Base-by-base conservation (phyloP, 129 eudicot species). In the Saussurea involucrata region DNA sequence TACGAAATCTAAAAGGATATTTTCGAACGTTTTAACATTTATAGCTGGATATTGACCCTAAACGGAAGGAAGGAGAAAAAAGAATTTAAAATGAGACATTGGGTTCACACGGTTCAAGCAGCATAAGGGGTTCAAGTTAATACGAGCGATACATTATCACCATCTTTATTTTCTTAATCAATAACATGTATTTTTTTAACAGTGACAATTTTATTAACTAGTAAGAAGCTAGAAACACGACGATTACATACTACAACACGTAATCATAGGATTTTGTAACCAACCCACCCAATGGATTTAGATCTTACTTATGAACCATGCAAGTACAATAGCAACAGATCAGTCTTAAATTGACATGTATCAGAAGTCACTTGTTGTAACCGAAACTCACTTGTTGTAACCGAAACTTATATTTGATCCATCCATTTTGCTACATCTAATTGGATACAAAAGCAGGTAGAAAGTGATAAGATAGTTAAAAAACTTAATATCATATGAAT, bases 81-180 rank as follows among this genome's bases (percentile, higher is more conserved):
- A 44, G 55, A 1, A 24, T 31, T 22, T 20, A 28, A 78, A 18
- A 27, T 32, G 11, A 73, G 74, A 60, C 79, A 66, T 3, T 8
- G 28, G 65, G 75, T 73, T 73, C 84, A 80, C 84, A 73, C 74
- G 58, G 5, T 65, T 63, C 22, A 79, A 46, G 73, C 73, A 53
- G 72, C 68, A 79, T 34, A 0, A 53, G 25, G 31, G 66, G 63
- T 78, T 61, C 32, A 70, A 60, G 32, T 63, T 36, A 27, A 24
- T 42, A 24, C 75, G 7, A 55, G 17, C 0, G 3, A 73, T 55
- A 8, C 32, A 12, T 63, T 13, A 32, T 42, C 12, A 37, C 10
- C 12, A 12, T 13, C 18, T 49, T 49, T 49, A 17, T 2, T 49
- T 17, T 4, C 13, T n/a, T 1, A 53, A 17, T n/a, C 9, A 17